Conservation (phyloP, 306 rosid genomes). For the Vachellia pachyceras region DNA sequence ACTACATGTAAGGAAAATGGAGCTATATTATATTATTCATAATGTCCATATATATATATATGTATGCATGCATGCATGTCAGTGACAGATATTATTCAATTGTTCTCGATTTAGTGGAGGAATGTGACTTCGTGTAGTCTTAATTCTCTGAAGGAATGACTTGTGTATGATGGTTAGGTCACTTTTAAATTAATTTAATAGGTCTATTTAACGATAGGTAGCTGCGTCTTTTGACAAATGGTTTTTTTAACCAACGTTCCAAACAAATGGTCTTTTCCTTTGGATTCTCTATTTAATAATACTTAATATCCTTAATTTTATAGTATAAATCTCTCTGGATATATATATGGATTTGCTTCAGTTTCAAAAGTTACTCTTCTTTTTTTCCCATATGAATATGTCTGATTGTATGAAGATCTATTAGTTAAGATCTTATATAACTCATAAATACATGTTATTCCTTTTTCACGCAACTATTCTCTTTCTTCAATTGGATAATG, state of each 20-base stretch:
- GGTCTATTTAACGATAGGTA: neutral
- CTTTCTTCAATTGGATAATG: neutral
- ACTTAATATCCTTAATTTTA: neutral
- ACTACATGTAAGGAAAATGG: no score
- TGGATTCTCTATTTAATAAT: neutral
- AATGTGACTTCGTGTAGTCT: neutral
- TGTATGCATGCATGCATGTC: neutral
- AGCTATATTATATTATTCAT: no score
- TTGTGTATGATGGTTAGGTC: neutral
- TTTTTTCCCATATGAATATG: neutral
- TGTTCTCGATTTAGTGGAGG: neutral
- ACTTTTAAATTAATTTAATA: neutral
- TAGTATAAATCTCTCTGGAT: neutral
- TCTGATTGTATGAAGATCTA: neutral
- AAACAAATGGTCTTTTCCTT: neutral
- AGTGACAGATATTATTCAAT: neutral
- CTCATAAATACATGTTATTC: neutral
- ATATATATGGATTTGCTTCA: neutral
- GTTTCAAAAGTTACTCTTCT: neutral
- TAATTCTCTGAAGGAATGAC: conserved; percentile 1
- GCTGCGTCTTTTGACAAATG: neutral
- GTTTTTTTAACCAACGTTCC: neutral
- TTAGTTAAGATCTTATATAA: neutral
- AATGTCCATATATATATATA: neutral
- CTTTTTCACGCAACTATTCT: neutral